Evolutionary conservation across 2,329 filamentous ascomycete genomes (phyloP).

Genomic region (Fusarium haematococcum): DNA sequence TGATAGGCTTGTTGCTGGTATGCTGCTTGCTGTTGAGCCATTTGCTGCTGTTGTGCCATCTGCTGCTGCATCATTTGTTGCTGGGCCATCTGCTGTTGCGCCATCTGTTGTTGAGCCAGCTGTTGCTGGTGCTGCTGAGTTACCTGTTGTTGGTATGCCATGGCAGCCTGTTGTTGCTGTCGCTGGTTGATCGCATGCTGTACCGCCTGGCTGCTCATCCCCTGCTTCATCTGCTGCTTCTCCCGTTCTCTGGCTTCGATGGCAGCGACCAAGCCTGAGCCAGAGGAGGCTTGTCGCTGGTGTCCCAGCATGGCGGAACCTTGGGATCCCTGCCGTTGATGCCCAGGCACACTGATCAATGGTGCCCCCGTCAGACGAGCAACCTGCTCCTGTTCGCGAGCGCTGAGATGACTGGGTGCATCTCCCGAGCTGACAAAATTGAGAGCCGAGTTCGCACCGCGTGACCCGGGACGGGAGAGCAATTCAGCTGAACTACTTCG

Average conservation of each 20-base stretch:
- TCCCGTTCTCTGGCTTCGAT: slow-evolving; percentile 86
- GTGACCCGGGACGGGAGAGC: slow-evolving; percentile 67
- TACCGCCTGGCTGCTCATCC: slow-evolving; percentile 60
- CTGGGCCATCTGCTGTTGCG: slow-evolving; percentile 41
- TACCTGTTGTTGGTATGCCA: slow-evolving; percentile 38
- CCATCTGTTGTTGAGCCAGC: slow-evolving; percentile 44
- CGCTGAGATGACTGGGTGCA: slow-evolving; percentile 73
- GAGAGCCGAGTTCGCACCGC: slow-evolving; percentile 66
- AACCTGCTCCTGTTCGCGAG: slow-evolving; percentile 90
- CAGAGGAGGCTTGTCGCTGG: slow-evolving; percentile 61
- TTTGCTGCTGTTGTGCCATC: slow-evolving; percentile 57
- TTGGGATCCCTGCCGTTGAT: slow-evolving; percentile 61
- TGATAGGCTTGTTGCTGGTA: slow-evolving; percentile 44
- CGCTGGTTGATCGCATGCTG: slow-evolving; percentile 38
- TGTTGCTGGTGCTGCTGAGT: slow-evolving; percentile 35
- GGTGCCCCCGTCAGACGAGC: slow-evolving; percentile 83
- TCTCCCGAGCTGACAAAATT: slow-evolving; percentile 58
- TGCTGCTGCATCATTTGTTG: slow-evolving; percentile 55
- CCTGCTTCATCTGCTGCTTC: slow-evolving; percentile 76
- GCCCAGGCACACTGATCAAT: slow-evolving; percentile 74
- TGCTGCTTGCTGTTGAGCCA: slow-evolving; percentile 40
- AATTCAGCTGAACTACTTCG: slow-evolving; percentile 59
- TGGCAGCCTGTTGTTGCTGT: slow-evolving; percentile 69
- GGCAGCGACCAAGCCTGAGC: slow-evolving; percentile 77
- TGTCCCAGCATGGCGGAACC: slow-evolving; percentile 68